Evolutionary conservation across 345 rosid genomes (phyloP).

Genomic region (Pistacia integerrima): DNA sequence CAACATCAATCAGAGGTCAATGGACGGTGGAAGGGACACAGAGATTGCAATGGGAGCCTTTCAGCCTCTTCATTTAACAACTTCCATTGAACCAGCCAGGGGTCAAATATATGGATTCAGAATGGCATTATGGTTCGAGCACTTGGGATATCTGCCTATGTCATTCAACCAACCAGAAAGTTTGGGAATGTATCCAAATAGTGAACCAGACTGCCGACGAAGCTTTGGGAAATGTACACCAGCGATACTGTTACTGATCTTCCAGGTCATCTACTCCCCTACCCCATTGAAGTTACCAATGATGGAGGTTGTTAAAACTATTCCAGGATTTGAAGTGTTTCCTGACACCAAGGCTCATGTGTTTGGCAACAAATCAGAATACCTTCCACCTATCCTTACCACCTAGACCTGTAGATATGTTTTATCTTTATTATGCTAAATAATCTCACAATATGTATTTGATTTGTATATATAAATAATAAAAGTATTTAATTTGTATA

Average conservation of each 20-base stretch:
- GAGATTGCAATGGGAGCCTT: slow-evolving; percentile 92
- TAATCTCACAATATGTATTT: too few relatives aligned
- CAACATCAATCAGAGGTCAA: slow-evolving; percentile 88
- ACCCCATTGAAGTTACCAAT: slow-evolving; percentile 53
- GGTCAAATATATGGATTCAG: slow-evolving; percentile 66
- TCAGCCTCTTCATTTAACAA: slow-evolving; percentile 62
- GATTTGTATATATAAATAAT: too few relatives aligned
- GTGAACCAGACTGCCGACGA: slow-evolving; percentile 42
- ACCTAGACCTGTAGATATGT: slow-evolving; percentile 33
- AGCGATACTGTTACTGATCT: slow-evolving; percentile 33
- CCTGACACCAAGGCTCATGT: slow-evolving; percentile 77
- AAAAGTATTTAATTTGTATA: too few relatives aligned
- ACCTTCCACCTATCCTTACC: slow-evolving; percentile 66
- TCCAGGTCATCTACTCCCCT: slow-evolving; percentile 53
- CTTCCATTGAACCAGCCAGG: slow-evolving; percentile 19
- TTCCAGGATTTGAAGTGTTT: slow-evolving; percentile 41
- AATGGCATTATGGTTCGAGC: slow-evolving; percentile 73
- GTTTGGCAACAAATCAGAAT: slow-evolving; percentile 48
- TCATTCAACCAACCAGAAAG: slow-evolving; percentile 40
- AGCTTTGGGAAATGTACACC: slow-evolving; percentile 48
- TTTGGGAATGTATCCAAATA: slow-evolving; percentile 28
- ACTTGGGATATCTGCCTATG: slow-evolving; percentile 24
- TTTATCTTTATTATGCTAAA: too few relatives aligned
- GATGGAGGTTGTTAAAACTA: slow-evolving; percentile 42
- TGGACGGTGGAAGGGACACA: slow-evolving; percentile 84